phyloP scores from a whole-genome alignment of 1,284 basidiomycete species.

The Fistulina hepatica region DNA sequence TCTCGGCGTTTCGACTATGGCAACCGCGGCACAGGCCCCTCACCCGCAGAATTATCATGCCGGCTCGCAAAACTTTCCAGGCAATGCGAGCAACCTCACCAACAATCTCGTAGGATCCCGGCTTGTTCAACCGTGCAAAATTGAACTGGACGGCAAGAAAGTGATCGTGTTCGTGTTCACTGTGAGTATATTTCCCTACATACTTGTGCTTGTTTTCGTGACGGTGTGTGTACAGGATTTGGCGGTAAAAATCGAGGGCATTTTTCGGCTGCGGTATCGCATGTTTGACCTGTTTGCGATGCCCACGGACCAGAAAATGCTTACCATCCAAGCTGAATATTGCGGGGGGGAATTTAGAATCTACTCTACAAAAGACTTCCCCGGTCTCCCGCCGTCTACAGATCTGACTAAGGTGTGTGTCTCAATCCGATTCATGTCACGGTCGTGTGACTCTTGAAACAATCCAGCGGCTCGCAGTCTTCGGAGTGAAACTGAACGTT shows the following conservation, averaged over 20 bases:
- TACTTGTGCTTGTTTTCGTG: background rate
- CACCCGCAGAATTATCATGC: no score
- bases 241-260: constrained; percentile 56
- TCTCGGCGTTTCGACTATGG: no score
- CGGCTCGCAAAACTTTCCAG: no score
- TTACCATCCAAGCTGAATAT: constrained; percentile 55
- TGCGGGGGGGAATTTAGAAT: constrained; percentile 59
- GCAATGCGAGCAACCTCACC: constrained; percentile 45
- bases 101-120: constrained; percentile 49
- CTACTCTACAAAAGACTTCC: constrained; percentile 74
- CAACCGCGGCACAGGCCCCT: no score
- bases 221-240: constrained; percentile 35
- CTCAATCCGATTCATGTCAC: no score
- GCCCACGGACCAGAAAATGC: constrained; percentile 12
- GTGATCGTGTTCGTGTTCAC: constrained; percentile 64
- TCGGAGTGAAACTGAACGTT: constrained; percentile 60
- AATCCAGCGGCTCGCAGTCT: constrained; percentile 57
- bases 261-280: constrained; percentile 55
- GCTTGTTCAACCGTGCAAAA: constrained; percentile 47
- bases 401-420: constrained; percentile 59
- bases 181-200: constrained; percentile 31
- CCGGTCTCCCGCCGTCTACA: constrained; percentile 60
- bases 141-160: constrained; percentile 49
- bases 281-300: constrained; percentile 54
- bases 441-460: no score